Base-by-base conservation (phyloP, 495 filamentous ascomycete genomes). In the Podospora pseudocomata region DNA sequence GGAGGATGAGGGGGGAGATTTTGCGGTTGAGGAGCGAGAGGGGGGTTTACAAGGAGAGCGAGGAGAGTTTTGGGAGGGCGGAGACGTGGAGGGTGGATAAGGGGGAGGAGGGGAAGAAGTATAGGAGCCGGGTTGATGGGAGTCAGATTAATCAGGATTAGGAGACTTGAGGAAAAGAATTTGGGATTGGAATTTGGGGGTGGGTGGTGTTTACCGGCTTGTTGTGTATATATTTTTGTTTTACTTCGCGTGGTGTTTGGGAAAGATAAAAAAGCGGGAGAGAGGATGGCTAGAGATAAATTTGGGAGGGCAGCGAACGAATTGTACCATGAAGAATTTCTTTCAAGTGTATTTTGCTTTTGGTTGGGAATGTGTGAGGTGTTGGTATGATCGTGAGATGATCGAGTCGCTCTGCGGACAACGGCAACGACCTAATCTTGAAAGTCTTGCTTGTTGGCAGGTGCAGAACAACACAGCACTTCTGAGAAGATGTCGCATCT, bases 1-100 rank as follows among this genome's bases (percentile, higher is more conserved):
- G 85, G 75, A 84, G 90, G 67, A 87, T 98, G 26, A 81, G 95
- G 39, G 85, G 89, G 58, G 90, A 93, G 71, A 91, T 99, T 0
- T 72, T 94, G 27, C 91, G 91, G 67, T 85, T 98, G 9, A 81
- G 94, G 69, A 82, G 83, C 64, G 80, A 83, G 30, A 76, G 90
- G 65, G 94, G 71, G 13, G 68, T 91, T 1, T 88, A 89, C 44
- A 83, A 89, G 0, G 94, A 97, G 64, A 91, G 97, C 69, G 91
- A 97, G 54, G 79, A 79, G 26, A 70, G 77, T 18, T 76, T 80
- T 58, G 84, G 74, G 15, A 65, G 82, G 18, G 83, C 83, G 0
- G 81, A 82, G 73, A 86, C 83, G 6, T 87, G 85, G 85, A 70
- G 68, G 53, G 60, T 54, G 19, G 76, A 77, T 30, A 63, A 65